These are phyloP conservation scores for Mycena rosella DNA, from an alignment of 768 basidiomycete species.

Conservation along the genomic window DNA sequence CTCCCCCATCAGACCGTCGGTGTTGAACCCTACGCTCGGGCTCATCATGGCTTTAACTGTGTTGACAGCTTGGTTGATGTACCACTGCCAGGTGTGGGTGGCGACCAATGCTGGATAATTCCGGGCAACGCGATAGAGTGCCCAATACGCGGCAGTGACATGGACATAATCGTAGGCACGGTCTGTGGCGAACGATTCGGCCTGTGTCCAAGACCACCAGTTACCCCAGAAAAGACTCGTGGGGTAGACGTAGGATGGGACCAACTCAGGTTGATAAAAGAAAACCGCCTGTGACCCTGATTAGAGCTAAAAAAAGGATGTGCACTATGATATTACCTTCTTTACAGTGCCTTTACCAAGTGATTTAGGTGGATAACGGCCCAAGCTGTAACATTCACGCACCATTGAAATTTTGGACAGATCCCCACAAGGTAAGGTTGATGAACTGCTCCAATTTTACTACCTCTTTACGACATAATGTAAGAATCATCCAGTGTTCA, in stretches of 20 bases:
- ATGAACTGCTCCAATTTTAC: slow-evolving; percentile 64
- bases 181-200: slow-evolving; percentile 59
- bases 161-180: slow-evolving; percentile 69
- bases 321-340: slow-evolving; percentile 50
- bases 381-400: background rate
- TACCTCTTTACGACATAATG: slow-evolving; percentile 51
- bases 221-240: slow-evolving; percentile 61
- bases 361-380: background rate
- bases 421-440: slow-evolving; percentile 60
- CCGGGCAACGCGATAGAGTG: slow-evolving; percentile 67
- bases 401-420: slow-evolving; percentile 65
- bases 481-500: background rate
- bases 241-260: slow-evolving; percentile 63
- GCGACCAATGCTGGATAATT: slow-evolving; percentile 66
- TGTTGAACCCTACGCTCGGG: slow-evolving; percentile 57
- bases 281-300: slow-evolving; percentile 56
- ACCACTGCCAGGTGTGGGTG: slow-evolving; percentile 67
- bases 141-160: slow-evolving; percentile 65
- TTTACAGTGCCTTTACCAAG: slow-evolving; percentile 59
- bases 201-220: slow-evolving; percentile 71
- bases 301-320: background rate
- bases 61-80: slow-evolving; percentile 65
- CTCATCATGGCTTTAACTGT: slow-evolving; percentile 62
- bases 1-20: slow-evolving; percentile 69
- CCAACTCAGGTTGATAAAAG: slow-evolving; percentile 62